These are phyloP conservation scores for Ustilaginoidea virens DNA, from an alignment of 2,329 filamentous ascomycete species.

Conservation along the genomic window DNA sequence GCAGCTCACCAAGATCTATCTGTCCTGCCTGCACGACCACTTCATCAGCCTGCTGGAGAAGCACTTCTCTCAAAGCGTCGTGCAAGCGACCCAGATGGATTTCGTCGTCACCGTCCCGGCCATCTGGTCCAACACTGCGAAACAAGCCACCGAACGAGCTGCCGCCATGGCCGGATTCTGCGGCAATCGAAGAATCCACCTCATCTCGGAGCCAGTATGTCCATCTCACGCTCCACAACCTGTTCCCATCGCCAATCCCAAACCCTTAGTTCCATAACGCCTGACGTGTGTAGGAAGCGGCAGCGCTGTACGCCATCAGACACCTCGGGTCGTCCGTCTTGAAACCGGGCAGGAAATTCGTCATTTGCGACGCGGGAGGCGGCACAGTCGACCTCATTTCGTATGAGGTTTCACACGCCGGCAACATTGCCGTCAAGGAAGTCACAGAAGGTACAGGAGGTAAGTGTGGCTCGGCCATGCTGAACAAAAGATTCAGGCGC, in stretches of 20 bases:
- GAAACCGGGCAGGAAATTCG: constrained; percentile 29
- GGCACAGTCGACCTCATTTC: constrained; percentile 39
- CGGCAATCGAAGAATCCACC: constrained; percentile 24
- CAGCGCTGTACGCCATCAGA: constrained; percentile 32
- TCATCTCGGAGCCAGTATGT: constrained; percentile 32
- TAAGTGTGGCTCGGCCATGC: constrained; percentile 32
- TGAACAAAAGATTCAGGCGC: constrained; percentile 31
- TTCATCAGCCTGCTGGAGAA: constrained; percentile 27
- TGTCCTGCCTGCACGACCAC: constrained; percentile 31
- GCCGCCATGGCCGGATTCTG: constrained; percentile 23
- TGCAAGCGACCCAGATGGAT: constrained; percentile 29
- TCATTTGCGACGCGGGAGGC: constrained; percentile 38
- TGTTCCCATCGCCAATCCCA: no score
- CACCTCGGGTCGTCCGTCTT: constrained; percentile 25
- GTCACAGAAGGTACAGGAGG: constrained; percentile 32
- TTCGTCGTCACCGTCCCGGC: constrained; percentile 43
- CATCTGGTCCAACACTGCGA: constrained; percentile 41
- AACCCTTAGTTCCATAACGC: no score
- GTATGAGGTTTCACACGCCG: constrained; percentile 28
- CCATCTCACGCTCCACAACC: background rate
- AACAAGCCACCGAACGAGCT: constrained; percentile 29
- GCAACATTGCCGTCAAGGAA: constrained; percentile 30
- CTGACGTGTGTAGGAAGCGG: constrained; percentile 25
- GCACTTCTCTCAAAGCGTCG: constrained; percentile 24
- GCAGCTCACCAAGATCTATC: constrained; percentile 24